Evolutionary conservation across 805 yeast species (phyloP).

Genomic region (Metschnikowia peoriensis): DNA sequence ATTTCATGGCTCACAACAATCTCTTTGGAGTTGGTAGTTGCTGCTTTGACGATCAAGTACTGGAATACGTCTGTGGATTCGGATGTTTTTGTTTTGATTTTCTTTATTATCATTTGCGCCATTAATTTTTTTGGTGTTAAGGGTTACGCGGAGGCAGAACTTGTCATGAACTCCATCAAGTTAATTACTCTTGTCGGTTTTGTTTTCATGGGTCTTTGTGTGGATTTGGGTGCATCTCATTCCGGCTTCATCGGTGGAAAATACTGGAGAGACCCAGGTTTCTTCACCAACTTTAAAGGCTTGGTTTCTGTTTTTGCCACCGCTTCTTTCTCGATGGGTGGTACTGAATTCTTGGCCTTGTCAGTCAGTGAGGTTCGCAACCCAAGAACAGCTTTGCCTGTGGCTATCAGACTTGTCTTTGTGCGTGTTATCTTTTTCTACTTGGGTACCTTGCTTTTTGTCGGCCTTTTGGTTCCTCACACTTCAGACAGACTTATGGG

Average conservation of each 20-base stretch:
- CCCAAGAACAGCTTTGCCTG: slow-evolving; percentile 39
- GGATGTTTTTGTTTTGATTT: slow-evolving; percentile 55
- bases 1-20: slow-evolving; percentile 25
- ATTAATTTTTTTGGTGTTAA: slow-evolving; percentile 47
- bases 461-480: slow-evolving; percentile 40
- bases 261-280: slow-evolving; percentile 42
- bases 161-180: slow-evolving; percentile 36
- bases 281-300: slow-evolving; percentile 37
- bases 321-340: slow-evolving; percentile 41
- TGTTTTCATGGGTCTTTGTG: slow-evolving; percentile 38
- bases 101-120: slow-evolving; percentile 43
- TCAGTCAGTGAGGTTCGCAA: slow-evolving; percentile 38
- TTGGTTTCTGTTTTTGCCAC: slow-evolving; percentile 37
- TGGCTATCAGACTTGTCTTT: slow-evolving; percentile 40
- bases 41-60: slow-evolving; percentile 50
- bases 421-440: slow-evolving; percentile 37
- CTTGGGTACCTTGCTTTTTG: slow-evolving; percentile 37
- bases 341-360: slow-evolving; percentile 40
- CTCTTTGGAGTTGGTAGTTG: slow-evolving; percentile 20
- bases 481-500: slow-evolving; percentile 36
- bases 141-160: slow-evolving; percentile 47
- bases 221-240: slow-evolving; percentile 32
- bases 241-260: slow-evolving; percentile 38
- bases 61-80: slow-evolving; percentile 54
- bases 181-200: slow-evolving; percentile 38